Conservation (phyloP, 2,329 filamentous ascomycete species). For the Tolypocladium inflatum region DNA sequence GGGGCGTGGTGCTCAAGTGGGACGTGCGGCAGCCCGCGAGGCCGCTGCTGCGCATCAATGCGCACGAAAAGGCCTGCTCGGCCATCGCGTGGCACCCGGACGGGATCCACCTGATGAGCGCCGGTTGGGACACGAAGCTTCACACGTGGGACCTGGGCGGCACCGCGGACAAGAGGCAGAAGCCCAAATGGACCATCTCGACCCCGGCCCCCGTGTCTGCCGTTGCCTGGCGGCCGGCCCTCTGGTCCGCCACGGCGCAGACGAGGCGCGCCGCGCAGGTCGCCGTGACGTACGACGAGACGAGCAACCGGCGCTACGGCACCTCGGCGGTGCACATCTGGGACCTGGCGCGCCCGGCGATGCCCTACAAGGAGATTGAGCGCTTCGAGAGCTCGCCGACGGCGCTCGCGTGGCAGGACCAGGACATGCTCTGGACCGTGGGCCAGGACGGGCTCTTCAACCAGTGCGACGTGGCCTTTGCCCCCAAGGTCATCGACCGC, state of each 20-base stretch:
- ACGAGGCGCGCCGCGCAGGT: constrained; percentile 52
- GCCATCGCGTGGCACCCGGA: constrained; percentile 60
- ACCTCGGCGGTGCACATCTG: constrained; percentile 54
- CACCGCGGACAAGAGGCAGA: constrained; percentile 53
- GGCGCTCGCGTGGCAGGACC: constrained; percentile 52
- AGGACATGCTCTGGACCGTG: constrained; percentile 57
- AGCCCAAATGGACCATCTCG: constrained; percentile 51
- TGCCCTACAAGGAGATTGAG: constrained; percentile 59
- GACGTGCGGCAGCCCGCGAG: constrained; percentile 45
- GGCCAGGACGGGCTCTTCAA: constrained; percentile 52
- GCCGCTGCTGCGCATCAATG: constrained; percentile 49
- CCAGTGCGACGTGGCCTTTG: constrained; percentile 57
- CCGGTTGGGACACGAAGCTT: constrained; percentile 50
- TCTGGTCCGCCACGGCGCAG: constrained; percentile 56
- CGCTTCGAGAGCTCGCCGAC: constrained; percentile 48
- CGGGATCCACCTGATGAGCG: constrained; percentile 55
- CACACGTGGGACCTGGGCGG: constrained; percentile 57
- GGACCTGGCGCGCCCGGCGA: constrained; percentile 57
- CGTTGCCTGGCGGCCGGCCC: constrained; percentile 53
- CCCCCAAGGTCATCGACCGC: constrained; percentile 52
- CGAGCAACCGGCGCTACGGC: constrained; percentile 41
- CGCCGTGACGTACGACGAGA: constrained; percentile 52
- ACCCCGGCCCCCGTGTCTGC: constrained; percentile 50
- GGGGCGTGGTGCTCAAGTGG: constrained; percentile 54
- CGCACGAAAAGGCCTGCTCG: constrained; percentile 50